Evolutionary conservation across 306 rosid species (phyloP).

Genomic region (Lathyrus sativus): DNA sequence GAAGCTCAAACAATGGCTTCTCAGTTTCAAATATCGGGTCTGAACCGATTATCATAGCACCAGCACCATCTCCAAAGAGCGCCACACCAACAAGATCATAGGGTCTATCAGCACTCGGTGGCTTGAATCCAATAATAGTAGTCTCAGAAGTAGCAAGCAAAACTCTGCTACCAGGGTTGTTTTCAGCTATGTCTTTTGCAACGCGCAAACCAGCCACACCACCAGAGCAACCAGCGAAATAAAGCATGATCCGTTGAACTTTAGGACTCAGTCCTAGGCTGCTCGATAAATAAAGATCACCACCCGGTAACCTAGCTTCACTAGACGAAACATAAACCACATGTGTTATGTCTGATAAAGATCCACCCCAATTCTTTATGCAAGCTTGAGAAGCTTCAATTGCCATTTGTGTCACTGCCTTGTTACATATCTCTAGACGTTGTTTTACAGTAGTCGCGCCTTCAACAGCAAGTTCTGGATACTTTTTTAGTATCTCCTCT

Average conservation of each 20-base stretch:
- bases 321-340: constrained; percentile 89
- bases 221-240: constrained; percentile 84
- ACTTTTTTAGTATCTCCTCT: constrained; percentile 69
- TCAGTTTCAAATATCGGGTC: constrained; percentile 55
- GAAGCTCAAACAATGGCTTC: constrained; percentile 83
- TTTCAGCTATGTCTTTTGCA: constrained; percentile 88
- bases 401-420: constrained; percentile 92
- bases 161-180: constrained; percentile 85
- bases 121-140: constrained; percentile 87
- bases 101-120: constrained; percentile 76
- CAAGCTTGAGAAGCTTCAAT: constrained; percentile 81
- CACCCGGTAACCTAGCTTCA: constrained; percentile 88
- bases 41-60: constrained; percentile 79
- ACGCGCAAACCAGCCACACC: constrained; percentile 90
- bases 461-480: constrained; percentile 72
- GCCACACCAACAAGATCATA: constrained; percentile 96
- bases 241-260: constrained; percentile 66
- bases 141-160: constrained; percentile 85
- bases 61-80: constrained; percentile 89
- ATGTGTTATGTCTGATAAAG: constrained; percentile 76
- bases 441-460: constrained; percentile 76
- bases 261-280: constrained; percentile 74
- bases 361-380: constrained; percentile 78
- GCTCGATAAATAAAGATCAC: constrained; percentile 74
- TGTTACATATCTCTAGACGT: constrained; percentile 78